Evolutionary conservation across 2,329 filamentous ascomycete genomes (phyloP).

Genomic region (Penicillium griseofulvum): DNA sequence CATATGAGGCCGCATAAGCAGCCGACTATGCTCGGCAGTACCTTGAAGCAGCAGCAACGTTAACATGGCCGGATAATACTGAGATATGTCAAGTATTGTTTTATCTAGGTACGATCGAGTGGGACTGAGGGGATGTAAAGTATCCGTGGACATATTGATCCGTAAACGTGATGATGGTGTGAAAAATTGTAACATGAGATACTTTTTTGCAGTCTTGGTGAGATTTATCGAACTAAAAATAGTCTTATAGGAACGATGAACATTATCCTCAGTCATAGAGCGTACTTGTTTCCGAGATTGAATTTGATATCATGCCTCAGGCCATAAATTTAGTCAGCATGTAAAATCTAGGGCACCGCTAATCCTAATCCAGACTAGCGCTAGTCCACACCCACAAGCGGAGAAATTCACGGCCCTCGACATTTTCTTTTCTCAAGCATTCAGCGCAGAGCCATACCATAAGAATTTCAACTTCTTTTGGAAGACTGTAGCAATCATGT

Average conservation of each 20-base stretch:
- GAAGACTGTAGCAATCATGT: conserved; percentile 72
- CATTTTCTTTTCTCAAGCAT: conserved; percentile 33
- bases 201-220: too few species aligned
- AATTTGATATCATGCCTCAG: not conserved
- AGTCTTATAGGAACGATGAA: not conserved
- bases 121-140: too few species aligned
- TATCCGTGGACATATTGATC: not conserved
- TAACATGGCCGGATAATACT: not conserved
- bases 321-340: conserved; percentile 10
- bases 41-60: not conserved
- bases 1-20: too few species aligned
- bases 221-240: not conserved
- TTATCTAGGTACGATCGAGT: too few species aligned
- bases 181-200: not conserved
- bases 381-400: conserved; percentile 38
- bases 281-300: not conserved
- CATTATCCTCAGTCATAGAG: not conserved
- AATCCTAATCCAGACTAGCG: conserved; percentile 29
- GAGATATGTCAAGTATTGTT: too few species aligned
- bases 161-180: not conserved
- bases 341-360: conserved; percentile 27
- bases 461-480: conserved; percentile 70
- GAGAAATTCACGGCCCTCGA: conserved; percentile 30
- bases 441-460: conserved; percentile 66
- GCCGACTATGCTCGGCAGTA: too few species aligned